Percentiles rank a stretch among this genome's conserved stretches.
These are phyloP conservation scores for Colletotrichum filicis DNA, from an alignment of 2,329 filamentous ascomycete genomes.

Conservation along the genomic window DNA sequence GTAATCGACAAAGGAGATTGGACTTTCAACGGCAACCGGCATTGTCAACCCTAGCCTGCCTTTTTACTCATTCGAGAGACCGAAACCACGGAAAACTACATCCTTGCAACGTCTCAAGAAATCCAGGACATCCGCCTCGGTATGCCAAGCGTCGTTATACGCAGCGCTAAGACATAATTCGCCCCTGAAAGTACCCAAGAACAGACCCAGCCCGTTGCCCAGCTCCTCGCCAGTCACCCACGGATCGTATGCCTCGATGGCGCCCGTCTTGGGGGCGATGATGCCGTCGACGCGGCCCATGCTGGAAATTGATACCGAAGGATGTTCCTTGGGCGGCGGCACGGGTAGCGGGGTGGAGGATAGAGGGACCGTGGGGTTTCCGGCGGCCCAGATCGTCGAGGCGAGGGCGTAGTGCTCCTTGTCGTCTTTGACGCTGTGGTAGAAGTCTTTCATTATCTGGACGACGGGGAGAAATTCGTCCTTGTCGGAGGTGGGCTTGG, in stretches of 20 bases:
- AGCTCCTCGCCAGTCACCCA: conserved; percentile 60
- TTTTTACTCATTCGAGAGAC: too few relatives aligned
- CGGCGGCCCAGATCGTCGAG: conserved; percentile 37
- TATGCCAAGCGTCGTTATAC: conserved; percentile 57
- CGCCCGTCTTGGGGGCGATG: conserved; percentile 41
- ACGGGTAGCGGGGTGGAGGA: conserved; percentile 34
- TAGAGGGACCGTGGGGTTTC: conserved; percentile 31
- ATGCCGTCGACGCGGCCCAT: conserved; percentile 49
- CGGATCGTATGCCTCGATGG: conserved; percentile 45
- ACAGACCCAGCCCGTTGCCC: conserved; percentile 50
- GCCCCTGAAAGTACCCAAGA: conserved; percentile 50
- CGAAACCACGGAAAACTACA: conserved; percentile 11
- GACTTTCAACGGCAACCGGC: too few relatives aligned
- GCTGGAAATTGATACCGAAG: conserved; percentile 46
- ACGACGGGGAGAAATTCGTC: conserved; percentile 41
- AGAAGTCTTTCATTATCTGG: conserved; percentile 41
- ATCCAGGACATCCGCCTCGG: conserved; percentile 26
- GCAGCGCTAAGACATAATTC: conserved; percentile 50
- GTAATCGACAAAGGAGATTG: too few relatives aligned
- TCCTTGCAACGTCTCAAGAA: conserved; percentile 39
- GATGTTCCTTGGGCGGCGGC: conserved; percentile 39
- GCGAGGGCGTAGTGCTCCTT: conserved; percentile 42
- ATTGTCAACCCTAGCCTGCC: too few relatives aligned
- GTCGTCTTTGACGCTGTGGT: conserved; percentile 44
- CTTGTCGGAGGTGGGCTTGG: neutral